A percentile compares a stretch with the other conserved stretches of the same genome.
Conservation (phyloP, 2,329 filamentous ascomycete genomes). For the Bipolaris bicolor region DNA sequence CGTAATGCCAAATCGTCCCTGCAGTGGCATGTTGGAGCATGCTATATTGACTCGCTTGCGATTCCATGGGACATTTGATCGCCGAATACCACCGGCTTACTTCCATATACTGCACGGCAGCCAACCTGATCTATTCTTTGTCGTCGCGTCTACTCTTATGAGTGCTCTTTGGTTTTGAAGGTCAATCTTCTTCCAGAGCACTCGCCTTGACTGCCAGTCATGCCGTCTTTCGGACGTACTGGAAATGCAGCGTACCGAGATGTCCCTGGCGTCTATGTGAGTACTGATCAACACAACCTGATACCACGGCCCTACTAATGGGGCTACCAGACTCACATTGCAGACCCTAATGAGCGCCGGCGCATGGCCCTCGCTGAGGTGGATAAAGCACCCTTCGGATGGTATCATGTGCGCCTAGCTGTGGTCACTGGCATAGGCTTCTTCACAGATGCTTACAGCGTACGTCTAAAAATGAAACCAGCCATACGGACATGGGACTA, state of each 20-base stretch:
- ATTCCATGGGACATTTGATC: slow-evolving; percentile 7
- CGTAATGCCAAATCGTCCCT: slow-evolving; percentile 9
- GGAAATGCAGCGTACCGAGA: slow-evolving; percentile 43
- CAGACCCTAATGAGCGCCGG: slow-evolving; percentile 45
- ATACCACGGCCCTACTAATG: slow-evolving; percentile 18
- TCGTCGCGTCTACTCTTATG: slow-evolving; percentile 8
- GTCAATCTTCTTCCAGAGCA: slow-evolving; percentile 9
- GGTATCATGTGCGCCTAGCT: slow-evolving; percentile 78
- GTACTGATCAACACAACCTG: neutral
- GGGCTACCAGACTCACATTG: slow-evolving; percentile 34
- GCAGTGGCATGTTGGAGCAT: slow-evolving; percentile 7
- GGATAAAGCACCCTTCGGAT: slow-evolving; percentile 46
- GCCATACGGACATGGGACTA: slow-evolving; percentile 4
- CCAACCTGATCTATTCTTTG: slow-evolving; percentile 12
- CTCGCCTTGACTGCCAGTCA: slow-evolving; percentile 14
- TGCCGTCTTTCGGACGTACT: slow-evolving; percentile 36
- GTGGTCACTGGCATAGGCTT: slow-evolving; percentile 84
- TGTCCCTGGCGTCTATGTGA: slow-evolving; percentile 37
- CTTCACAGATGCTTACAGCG: slow-evolving; percentile 79
- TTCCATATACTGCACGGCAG: slow-evolving; percentile 4
- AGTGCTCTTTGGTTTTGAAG: neutral
- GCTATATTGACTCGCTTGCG: slow-evolving; percentile 14
- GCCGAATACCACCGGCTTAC: slow-evolving; percentile 13
- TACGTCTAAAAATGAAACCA: slow-evolving; percentile 9
- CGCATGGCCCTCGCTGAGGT: slow-evolving; percentile 46